These are phyloP conservation scores for Gaeumannomyces tritici DNA, from an alignment of 2,329 filamentous ascomycete genomes.

Conservation along the genomic window DNA sequence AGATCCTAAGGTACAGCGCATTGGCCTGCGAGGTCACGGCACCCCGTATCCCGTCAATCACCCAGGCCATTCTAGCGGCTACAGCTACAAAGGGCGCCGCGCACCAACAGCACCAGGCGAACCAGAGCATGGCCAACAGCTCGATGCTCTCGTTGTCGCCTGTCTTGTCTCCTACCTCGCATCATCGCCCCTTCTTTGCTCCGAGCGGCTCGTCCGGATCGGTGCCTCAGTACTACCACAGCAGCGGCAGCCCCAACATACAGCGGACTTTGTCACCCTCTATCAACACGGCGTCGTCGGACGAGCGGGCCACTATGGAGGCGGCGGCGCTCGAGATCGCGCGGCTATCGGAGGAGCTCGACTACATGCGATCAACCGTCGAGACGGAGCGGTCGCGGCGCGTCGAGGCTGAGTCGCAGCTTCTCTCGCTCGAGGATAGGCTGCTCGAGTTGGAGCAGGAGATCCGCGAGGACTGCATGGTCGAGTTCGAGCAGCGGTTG, in stretches of 20 bases:
- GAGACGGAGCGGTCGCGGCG: slow-evolving; percentile 62
- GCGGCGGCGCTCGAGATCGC: slow-evolving; percentile 72
- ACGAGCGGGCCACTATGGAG: slow-evolving; percentile 66
- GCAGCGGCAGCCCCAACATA: slow-evolving; percentile 11
- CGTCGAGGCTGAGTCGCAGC: slow-evolving; percentile 61
- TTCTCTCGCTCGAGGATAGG: slow-evolving; percentile 59
- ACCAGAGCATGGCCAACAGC: neutral
- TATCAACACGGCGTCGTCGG: slow-evolving; percentile 27
- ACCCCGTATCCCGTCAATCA: slow-evolving; percentile 75
- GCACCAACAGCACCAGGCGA: neutral
- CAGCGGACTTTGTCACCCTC: slow-evolving; percentile 29
- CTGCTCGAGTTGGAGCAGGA: slow-evolving; percentile 65
- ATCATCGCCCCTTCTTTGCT: slow-evolving; percentile 31
- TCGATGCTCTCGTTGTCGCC: slow-evolving; percentile 4
- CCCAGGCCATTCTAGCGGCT: slow-evolving; percentile 53
- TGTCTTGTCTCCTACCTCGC: slow-evolving; percentile 10
- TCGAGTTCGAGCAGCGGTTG: slow-evolving; percentile 74
- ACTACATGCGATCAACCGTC: slow-evolving; percentile 60
- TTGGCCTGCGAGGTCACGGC: slow-evolving; percentile 89
- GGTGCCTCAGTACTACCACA: slow-evolving; percentile 6
- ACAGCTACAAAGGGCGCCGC: slow-evolving; percentile 10
- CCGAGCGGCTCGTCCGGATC: slow-evolving; percentile 17
- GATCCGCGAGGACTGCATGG: slow-evolving; percentile 80
- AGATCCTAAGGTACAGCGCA: slow-evolving; percentile 90
- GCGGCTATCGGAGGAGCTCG: slow-evolving; percentile 68